A percentile compares a stretch with the other conserved stretches of the same genome.
These are phyloP conservation scores for Dujonia santamariae DNA, from an alignment of 1,139 yeast species.

Conservation along the genomic window DNA sequence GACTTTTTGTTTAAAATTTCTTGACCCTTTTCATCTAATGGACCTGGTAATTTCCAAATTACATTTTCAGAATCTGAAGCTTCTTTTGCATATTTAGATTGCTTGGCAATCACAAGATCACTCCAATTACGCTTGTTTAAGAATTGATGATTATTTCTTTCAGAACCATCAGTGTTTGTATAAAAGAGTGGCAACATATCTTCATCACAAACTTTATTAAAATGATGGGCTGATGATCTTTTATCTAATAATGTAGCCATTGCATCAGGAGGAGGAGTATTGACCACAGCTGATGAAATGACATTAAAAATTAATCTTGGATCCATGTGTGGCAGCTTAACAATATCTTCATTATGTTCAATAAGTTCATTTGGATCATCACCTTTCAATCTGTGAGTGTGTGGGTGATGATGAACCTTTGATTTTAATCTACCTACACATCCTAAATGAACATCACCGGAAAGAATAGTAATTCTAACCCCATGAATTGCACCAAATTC, in stretches of 20 bases:
- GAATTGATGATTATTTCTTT: constrained; percentile 56
- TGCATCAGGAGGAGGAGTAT: constrained; percentile 88
- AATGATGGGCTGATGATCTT: constrained; percentile 68
- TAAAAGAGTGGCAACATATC: constrained; percentile 74
- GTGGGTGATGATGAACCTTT: constrained; percentile 47
- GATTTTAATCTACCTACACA: constrained; percentile 77
- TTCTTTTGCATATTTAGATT: constrained; percentile 26
- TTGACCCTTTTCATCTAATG: constrained; percentile 15
- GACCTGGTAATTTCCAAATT: constrained; percentile 29
- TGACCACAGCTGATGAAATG: constrained; percentile 84
- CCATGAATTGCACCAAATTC: constrained; percentile 62
- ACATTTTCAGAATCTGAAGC: constrained; percentile 9
- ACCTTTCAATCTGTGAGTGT: constrained; percentile 22
- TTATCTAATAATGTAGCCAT: constrained; percentile 70
- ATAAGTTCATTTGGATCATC: constrained; percentile 21
- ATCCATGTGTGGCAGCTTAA: constrained; percentile 61
- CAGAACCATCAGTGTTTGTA: constrained; percentile 56
- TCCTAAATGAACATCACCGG: constrained; percentile 93
- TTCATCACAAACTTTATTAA: constrained; percentile 64
- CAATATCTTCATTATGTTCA: constrained; percentile 34
- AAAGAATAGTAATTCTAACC: constrained; percentile 74
- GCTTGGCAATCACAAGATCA: constrained; percentile 39
- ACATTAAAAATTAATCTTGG: constrained; percentile 79
- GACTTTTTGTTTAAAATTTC: constrained; percentile 10
- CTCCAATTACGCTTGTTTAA: constrained; percentile 81